Evolutionary conservation across 768 basidiomycete genomes (phyloP).

Genomic region (Tulasnella sp.): DNA sequence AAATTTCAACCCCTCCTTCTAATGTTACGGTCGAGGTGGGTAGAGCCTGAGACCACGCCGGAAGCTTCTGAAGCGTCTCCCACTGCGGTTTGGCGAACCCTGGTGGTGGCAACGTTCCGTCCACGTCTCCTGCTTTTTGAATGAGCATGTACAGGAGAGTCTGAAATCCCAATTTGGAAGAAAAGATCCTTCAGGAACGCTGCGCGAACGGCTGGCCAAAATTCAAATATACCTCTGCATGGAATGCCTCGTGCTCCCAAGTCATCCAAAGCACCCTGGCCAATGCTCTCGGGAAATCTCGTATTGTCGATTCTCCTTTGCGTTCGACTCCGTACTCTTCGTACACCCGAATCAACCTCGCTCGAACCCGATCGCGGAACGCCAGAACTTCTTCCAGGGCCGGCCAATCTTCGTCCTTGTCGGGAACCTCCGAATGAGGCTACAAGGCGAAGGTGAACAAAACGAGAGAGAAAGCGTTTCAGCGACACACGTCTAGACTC

Average conservation of each 20-base stretch:
- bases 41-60: slow-evolving; percentile 37
- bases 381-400: slow-evolving; percentile 59
- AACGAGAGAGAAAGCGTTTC: neutral
- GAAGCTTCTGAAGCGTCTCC: slow-evolving; percentile 48
- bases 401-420: slow-evolving; percentile 82
- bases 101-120: slow-evolving; percentile 71
- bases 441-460: slow-evolving; percentile 36
- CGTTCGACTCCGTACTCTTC: slow-evolving; percentile 53
- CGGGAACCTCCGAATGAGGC: slow-evolving; percentile 87
- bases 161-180: slow-evolving; percentile 35
- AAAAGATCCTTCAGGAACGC: neutral
- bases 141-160: slow-evolving; percentile 94
- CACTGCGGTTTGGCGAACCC: slow-evolving; percentile 74
- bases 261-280: slow-evolving; percentile 87
- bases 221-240: slow-evolving; percentile 60
- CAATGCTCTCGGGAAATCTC: slow-evolving; percentile 45
- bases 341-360: slow-evolving; percentile 67
- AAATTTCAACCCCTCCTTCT: slow-evolving; percentile 54
- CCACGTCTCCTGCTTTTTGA: slow-evolving; percentile 68
- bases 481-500: neutral
- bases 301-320: slow-evolving; percentile 37
- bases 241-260: slow-evolving; percentile 84
- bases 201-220: neutral
- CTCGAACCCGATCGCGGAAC: slow-evolving; percentile 74
- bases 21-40: slow-evolving; percentile 42